These are phyloP conservation scores for Juncus effusus DNA, from an alignment of 176 grass and related monocot genomes.

Conservation along the genomic window DNA sequence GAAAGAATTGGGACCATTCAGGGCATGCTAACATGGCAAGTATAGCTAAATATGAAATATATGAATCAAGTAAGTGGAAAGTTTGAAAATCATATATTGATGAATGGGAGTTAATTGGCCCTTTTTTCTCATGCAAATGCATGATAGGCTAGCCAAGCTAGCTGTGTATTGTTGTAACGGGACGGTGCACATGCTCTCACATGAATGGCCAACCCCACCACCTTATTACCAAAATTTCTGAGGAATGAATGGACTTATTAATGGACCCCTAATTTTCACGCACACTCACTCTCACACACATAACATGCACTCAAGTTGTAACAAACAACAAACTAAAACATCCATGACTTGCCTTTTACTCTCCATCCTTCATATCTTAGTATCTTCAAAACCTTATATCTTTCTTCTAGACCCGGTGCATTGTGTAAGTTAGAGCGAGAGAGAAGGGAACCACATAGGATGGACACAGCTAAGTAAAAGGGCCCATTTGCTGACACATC, in stretches of 20 bases:
- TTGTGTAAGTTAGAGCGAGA: no score
- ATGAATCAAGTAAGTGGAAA: slow-evolving; percentile 13
- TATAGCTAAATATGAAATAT: slow-evolving; percentile 23
- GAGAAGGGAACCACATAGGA: neutral
- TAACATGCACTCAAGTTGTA: no score
- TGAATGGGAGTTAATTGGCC: slow-evolving; percentile 10
- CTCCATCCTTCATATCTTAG: no score
- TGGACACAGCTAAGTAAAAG: slow-evolving; percentile 22
- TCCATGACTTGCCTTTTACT: no score
- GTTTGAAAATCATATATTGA: neutral
- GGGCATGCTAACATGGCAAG: slow-evolving; percentile 20
- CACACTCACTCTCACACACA: no score
- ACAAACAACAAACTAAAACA: no score
- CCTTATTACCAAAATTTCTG: neutral
- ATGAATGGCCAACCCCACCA: slow-evolving; percentile 28
- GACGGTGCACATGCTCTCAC: slow-evolving; percentile 27
- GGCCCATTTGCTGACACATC: slow-evolving; percentile 16
- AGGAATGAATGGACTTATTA: no score
- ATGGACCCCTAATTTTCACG: no score
- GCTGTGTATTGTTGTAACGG: slow-evolving; percentile 35
- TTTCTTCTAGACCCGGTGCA: no score
- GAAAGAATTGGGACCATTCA: neutral
- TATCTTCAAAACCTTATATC: no score
- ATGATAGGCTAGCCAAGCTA: slow-evolving; percentile 17
- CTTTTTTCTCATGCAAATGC: slow-evolving; percentile 16